Percentiles rank a stretch among this genome's conserved stretches.
These are phyloP conservation scores for Phialemoniopsis sp. DNA, from an alignment of 2,329 filamentous ascomycete species.

Conservation along the genomic window DNA sequence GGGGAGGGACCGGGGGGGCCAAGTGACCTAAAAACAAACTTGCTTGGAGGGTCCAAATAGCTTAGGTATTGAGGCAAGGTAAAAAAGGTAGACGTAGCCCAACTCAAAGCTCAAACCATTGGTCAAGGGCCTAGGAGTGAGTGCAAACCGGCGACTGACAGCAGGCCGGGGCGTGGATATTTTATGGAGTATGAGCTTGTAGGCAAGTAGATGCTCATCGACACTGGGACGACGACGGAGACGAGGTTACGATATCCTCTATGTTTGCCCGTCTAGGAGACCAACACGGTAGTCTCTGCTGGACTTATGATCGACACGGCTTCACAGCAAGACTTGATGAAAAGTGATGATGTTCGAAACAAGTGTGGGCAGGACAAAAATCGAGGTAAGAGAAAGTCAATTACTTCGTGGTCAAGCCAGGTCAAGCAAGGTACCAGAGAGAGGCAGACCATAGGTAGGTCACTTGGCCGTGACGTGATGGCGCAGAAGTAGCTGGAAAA, in stretches of 20 bases:
- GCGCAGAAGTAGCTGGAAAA: not conserved
- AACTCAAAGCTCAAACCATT: not conserved
- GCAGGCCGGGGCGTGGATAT: no score
- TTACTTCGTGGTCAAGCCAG: not conserved
- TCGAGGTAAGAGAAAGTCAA: not conserved
- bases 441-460: not conserved
- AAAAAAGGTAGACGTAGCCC: not conserved
- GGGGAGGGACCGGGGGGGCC: not conserved
- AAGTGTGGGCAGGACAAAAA: not conserved
- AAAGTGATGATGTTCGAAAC: not conserved
- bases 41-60: not conserved
- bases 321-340: not conserved
- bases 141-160: not conserved
- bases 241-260: no score
- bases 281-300: no score
- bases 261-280: no score
- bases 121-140: not conserved
- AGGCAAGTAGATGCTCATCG: no score
- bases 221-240: no score
- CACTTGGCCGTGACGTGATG: not conserved
- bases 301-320: not conserved
- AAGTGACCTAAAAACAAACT: not conserved
- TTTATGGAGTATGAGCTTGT: no score
- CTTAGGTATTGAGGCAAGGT: not conserved
- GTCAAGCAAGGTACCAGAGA: not conserved